Base-by-base conservation (phyloP, 2,329 filamentous ascomycete species). In the Fusarium sambucinum region DNA sequence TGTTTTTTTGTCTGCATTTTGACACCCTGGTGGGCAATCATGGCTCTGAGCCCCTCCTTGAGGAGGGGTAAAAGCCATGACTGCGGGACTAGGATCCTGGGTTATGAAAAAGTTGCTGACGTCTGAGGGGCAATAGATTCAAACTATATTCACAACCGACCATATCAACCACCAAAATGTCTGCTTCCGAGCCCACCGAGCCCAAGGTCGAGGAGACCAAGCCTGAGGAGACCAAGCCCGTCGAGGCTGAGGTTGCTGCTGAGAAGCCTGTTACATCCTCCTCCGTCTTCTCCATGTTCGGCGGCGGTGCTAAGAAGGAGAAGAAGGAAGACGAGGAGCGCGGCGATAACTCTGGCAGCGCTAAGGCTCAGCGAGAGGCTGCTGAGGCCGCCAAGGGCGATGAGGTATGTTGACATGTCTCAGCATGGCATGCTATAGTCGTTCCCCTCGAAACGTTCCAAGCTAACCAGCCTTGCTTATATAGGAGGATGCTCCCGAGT, bases 251-350 rank as follows among this genome's bases (percentile, higher is more conserved):
- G 32, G 59, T 63, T 32, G 53, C 61, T 40, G 72, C 71, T 32
- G 74, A 76, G 42, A 73, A 81, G 76, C 80, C 84, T 59, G 82
- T 86, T 56, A 87, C 84, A 67, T 84, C 85, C 19, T 88, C 88
- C 11, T 86, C 87, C 73, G 92, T 98, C 70, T 98, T 98, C 86
- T 95, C 93, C 81, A 98, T 99, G 96, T 99, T 99, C 78, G 96
- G 96, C 74, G 96, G 96, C 69, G 96, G 96, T 67, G 92, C 92
- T 64, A 97, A 97, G 89, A 98, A 97, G 86, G 93, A 96, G 84
- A 94, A 93, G 87, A 97, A 96, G 87, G 91, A 92, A 62, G 84
- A 76, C 6, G 92, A 92, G 77, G 93, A 92, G 73, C 90, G 89
- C 70, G 91, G 94, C 72, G 94, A 97, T 80, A 92, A 90, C 79